Evolutionary conservation across 768 basidiomycete genomes (phyloP).

Genomic region (Boletus vinaceobasis): DNA sequence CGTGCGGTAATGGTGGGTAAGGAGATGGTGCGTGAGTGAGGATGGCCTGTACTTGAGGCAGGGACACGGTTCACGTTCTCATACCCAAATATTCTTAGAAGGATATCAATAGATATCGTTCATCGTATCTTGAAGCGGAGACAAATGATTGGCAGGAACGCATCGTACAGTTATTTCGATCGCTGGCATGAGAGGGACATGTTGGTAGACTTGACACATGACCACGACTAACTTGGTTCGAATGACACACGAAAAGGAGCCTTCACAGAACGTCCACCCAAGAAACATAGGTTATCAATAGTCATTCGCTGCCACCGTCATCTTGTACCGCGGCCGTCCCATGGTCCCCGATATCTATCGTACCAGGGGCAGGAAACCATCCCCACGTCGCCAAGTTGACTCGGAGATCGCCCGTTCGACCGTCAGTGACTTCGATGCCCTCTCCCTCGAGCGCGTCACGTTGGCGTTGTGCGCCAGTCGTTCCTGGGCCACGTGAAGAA

Average conservation of each 20-base stretch:
- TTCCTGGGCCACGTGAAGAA: constrained; percentile 82
- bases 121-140: neutral
- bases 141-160: neutral
- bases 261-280: neutral
- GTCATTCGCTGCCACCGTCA: neutral
- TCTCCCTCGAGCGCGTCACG: constrained; percentile 74
- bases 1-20: neutral
- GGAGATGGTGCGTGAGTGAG: neutral
- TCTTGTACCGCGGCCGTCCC: neutral
- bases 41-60: neutral
- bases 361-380: constrained; percentile 56
- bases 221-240: neutral
- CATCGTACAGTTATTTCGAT: neutral
- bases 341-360: constrained; percentile 17
- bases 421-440: constrained; percentile 68
- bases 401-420: constrained; percentile 53
- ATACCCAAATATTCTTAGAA: neutral
- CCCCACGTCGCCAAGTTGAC: constrained; percentile 58
- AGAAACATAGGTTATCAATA: neutral
- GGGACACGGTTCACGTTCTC: neutral
- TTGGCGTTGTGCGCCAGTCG: constrained; percentile 74
- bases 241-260: neutral
- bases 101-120: neutral
- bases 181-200: neutral
- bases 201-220: neutral